Base-by-base conservation (phyloP, 768 basidiomycete species). In the Trametes meyenii region DNA sequence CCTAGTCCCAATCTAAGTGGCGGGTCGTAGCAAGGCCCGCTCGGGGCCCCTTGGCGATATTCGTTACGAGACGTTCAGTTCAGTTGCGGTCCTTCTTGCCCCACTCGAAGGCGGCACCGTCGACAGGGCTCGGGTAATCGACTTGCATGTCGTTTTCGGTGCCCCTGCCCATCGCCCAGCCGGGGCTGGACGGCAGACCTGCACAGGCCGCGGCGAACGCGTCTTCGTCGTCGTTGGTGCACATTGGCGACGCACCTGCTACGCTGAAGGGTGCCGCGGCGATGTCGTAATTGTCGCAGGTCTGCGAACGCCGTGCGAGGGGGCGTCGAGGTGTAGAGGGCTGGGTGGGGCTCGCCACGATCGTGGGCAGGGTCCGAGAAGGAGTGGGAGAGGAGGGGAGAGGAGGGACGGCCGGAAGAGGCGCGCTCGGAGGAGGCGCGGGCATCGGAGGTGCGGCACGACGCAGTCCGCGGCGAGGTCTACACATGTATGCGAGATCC, bases 101-200 rank as follows among this genome's bases (percentile, higher is more conserved):
- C 61, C 62, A 56, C 14, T 60, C 59, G 45, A 60, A 63, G 5
- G 55, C 40, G 2, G 56, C 55, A n/a, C 62, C 59, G 58, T 66
- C 65, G 19, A 66, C 55, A 1, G 67, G 67, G 57, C 67, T 69
- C n/a, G 67, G 67, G 46, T 69, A 66, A 56, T 69, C 67, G 43
- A 58, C 50, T 46, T 66, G 57, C 62, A 60, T 61, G 26, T 36
- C 61, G 49, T 55, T 50, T 29, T 55, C 52, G 5, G 11, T 2
- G 17, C 53, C 51, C 40, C 54, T 50, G 8, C 55, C 57, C 14
- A 45, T 54, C 40, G 54, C 58, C 40, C 43, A 58, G 14, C 44
- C 58, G 38, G 63, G 59, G 54, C 62, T 53, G 13, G 58, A 52
- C 14, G 61, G 61, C 19, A 59, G n/a, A 0, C 40, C 60, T 2